Evolutionary conservation across 208 protist species (phyloP), one percentile per base, ranked within the genome.

Genomic region (Trypanosomatidae sp.): DNA sequence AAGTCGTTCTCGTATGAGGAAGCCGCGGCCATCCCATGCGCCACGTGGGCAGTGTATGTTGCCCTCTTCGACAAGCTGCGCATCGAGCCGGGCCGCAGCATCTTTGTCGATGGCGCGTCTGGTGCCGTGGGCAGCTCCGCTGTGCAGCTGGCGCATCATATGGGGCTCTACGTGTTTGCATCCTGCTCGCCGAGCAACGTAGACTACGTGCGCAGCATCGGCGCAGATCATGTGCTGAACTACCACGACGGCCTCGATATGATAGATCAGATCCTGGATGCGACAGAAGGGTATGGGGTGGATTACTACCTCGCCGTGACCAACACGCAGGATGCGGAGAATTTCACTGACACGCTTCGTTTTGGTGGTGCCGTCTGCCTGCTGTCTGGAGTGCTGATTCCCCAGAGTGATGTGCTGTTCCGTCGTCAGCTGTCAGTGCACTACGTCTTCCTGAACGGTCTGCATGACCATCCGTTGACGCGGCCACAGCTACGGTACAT

Each of bases 111-210:
- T 39, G 90, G 87, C 30, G 92, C 83, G 7, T 87, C 87, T 19
- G 89, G 90, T 13, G 92, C 87, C n/a, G 82, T 94, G 33, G 92
- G 92, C 36, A 81, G 74, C 67, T 74, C 82, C 9, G 92, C 89
- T 19, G 87, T 94, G 68, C 87, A 97, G 67, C 69, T 97, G n/a
- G 84, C 89, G n/a, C 87, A 88, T 46, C 73, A 91, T 77, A 81
- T 80, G 59, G 88, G 89, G 3, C 73, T 92, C 30, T 81, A 66
- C 65, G 87, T 94, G 2, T 79, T 92, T 46, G 89, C 87, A 6
- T 86, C 85, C 10, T 92, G 87, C 73, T 90, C 87, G 4, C 80
- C 79, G 30, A 66, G 73, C 19, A 86, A 92, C 66, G 56, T 83
- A 1, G 53, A 44, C 1, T 94, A 87, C 67, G 87, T 92, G 17